phyloP scores from a whole-genome alignment of 2,329 filamentous ascomycete species.

The Fusarium sp. region DNA sequence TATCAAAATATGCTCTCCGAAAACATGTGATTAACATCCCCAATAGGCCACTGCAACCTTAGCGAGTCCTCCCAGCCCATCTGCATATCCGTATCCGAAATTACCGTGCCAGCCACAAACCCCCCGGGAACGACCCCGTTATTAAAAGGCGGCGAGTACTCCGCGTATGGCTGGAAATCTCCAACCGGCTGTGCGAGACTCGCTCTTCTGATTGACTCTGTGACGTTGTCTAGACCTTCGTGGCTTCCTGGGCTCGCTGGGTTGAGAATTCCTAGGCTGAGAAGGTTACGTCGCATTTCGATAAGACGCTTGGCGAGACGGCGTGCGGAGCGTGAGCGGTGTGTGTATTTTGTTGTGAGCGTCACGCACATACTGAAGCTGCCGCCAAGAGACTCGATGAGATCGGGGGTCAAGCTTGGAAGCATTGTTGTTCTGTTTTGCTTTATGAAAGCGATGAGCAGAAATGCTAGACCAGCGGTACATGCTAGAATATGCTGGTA shows the following conservation, averaged over 20 bases:
- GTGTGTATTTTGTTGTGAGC: conserved; percentile 16
- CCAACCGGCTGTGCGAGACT: not conserved
- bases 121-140: not conserved
- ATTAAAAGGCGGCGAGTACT: conserved; percentile 13
- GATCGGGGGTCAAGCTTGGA: conserved; percentile 1
- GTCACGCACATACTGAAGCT: conserved; percentile 23
- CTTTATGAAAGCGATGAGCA: conserved; percentile 25
- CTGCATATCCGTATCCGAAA: conserved; percentile 24
- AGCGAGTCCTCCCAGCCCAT: conserved; percentile 25
- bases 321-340: conserved; percentile 4
- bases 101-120: not conserved
- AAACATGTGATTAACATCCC: conserved; percentile 30
- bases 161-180: not conserved
- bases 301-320: conserved; percentile 13
- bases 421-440: conserved; percentile 18
- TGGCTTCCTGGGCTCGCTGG: not conserved
- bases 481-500: conserved; percentile 24
- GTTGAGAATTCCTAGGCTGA: conserved; percentile 8
- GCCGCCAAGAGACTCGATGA: conserved; percentile 9
- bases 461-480: conserved; percentile 15
- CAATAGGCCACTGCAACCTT: conserved; percentile 21
- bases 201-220: conserved; percentile 8
- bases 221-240: conserved; percentile 8
- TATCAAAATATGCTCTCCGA: conserved; percentile 17
- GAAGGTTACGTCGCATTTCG: conserved; percentile 15